These are phyloP conservation scores for Boletus insuetus DNA, from an alignment of 768 basidiomycete genomes.

Conservation along the genomic window DNA sequence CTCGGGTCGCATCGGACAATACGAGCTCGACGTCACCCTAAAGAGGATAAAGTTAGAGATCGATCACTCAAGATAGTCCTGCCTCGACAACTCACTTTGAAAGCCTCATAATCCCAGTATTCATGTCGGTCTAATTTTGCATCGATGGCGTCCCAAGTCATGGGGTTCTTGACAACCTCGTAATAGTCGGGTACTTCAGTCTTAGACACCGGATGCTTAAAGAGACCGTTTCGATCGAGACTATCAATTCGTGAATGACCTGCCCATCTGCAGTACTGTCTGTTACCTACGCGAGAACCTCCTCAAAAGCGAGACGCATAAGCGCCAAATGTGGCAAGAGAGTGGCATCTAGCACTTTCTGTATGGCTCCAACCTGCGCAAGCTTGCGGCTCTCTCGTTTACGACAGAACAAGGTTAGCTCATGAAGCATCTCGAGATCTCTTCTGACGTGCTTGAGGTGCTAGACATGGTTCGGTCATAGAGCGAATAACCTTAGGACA, in stretches of 20 bases:
- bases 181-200: slow-evolving; percentile 88
- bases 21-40: slow-evolving; percentile 85
- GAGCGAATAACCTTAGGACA: not conserved
- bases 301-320: slow-evolving; percentile 65
- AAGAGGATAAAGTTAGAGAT: not conserved
- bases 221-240: slow-evolving; percentile 68
- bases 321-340: slow-evolving; percentile 66
- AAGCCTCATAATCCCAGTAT: slow-evolving; percentile 74
- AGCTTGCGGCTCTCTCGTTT: slow-evolving; percentile 85
- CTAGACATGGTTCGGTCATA: slow-evolving; percentile 26
- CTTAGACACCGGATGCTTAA: slow-evolving; percentile 79
- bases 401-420: slow-evolving; percentile 61
- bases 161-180: slow-evolving; percentile 79
- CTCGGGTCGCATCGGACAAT: slow-evolving; percentile 75
- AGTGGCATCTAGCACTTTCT: slow-evolving; percentile 56
- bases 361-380: slow-evolving; percentile 63
- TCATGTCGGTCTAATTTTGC: slow-evolving; percentile 76
- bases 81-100: slow-evolving; percentile 49
- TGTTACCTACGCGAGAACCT: slow-evolving; percentile 60
- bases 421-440: slow-evolving; percentile 74
- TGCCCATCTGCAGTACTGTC: not conserved
- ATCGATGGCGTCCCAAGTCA: slow-evolving; percentile 86
- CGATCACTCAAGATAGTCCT: not conserved
- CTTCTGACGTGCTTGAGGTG: slow-evolving; percentile 61
- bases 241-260: slow-evolving; percentile 39